A percentile compares a stretch with the other conserved stretches of the same genome.
These are phyloP conservation scores for Ustilago bromivora DNA, from an alignment of 1,284 basidiomycete species.

Conservation along the genomic window DNA sequence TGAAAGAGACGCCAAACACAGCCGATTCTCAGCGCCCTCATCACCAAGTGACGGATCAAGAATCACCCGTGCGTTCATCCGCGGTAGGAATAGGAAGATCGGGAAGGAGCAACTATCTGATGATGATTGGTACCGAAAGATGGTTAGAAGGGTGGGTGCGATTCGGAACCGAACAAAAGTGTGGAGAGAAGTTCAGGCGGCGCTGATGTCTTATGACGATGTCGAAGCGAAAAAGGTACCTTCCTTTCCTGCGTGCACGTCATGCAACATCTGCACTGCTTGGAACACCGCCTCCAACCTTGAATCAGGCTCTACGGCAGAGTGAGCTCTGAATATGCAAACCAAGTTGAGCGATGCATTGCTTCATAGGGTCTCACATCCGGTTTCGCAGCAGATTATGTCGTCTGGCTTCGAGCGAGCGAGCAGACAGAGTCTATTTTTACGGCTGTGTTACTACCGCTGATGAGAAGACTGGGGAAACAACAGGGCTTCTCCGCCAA, in stretches of 20 bases:
- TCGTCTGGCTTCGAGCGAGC: background rate
- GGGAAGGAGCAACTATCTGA: too few species aligned
- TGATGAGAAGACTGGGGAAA: background rate
- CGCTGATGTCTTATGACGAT: constrained; percentile 13
- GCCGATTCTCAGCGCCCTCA: background rate
- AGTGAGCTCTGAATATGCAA: background rate
- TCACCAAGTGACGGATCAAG: too few species aligned
- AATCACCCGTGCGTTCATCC: too few species aligned
- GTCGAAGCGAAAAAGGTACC: background rate
- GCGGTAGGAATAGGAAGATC: too few species aligned
- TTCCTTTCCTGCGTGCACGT: background rate
- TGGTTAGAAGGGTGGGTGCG: background rate
- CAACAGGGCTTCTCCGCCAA: background rate
- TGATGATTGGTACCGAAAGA: background rate
- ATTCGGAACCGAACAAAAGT: background rate
- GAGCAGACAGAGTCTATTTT: background rate
- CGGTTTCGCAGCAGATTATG: background rate
- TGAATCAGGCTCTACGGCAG: background rate
- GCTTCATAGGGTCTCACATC: background rate
- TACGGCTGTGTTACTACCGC: background rate
- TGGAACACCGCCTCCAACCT: background rate
- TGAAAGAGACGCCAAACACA: too few species aligned
- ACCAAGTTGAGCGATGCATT: background rate
- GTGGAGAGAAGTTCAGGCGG: background rate
- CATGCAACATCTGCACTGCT: background rate